These are phyloP conservation scores for Cystoderma amianthinum DNA, from an alignment of 768 basidiomycete species.

Conservation along the genomic window DNA sequence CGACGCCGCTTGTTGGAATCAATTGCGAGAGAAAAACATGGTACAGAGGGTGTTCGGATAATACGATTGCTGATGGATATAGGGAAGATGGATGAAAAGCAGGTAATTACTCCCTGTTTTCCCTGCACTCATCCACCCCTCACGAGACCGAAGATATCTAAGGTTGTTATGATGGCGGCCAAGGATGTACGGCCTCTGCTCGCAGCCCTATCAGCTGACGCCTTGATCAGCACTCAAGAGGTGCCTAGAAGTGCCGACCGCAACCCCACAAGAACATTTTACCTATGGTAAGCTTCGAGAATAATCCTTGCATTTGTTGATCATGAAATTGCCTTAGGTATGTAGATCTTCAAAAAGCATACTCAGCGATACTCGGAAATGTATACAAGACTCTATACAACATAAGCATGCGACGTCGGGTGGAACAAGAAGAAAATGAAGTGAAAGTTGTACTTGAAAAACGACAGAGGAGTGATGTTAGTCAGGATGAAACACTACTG, in stretches of 20 bases:
- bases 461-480: constrained; percentile 77
- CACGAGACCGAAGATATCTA: constrained; percentile 61
- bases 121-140: neutral
- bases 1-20: constrained; percentile 69
- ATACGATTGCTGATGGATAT: constrained; percentile 70
- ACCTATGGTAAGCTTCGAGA: constrained; percentile 63
- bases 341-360: constrained; percentile 81
- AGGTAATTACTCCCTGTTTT: constrained; percentile 44
- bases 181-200: constrained; percentile 82
- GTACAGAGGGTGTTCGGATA: constrained; percentile 77
- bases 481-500: constrained; percentile 63
- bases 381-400: constrained; percentile 92
- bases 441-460: constrained; percentile 75
- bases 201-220: constrained; percentile 71
- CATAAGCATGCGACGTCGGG: constrained; percentile 62
- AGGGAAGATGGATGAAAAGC: constrained; percentile 93
- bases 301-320: constrained; percentile 2
- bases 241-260: constrained; percentile 88
- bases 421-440: constrained; percentile 62
- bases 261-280: constrained; percentile 83
- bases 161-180: constrained; percentile 86
- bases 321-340: constrained; percentile 48
- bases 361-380: constrained; percentile 65
- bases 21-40: constrained; percentile 77
- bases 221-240: constrained; percentile 86